These are phyloP conservation scores for Lasiodiplodia sp. DNA, from an alignment of 2,329 filamentous ascomycete species.

Conservation along the genomic window DNA sequence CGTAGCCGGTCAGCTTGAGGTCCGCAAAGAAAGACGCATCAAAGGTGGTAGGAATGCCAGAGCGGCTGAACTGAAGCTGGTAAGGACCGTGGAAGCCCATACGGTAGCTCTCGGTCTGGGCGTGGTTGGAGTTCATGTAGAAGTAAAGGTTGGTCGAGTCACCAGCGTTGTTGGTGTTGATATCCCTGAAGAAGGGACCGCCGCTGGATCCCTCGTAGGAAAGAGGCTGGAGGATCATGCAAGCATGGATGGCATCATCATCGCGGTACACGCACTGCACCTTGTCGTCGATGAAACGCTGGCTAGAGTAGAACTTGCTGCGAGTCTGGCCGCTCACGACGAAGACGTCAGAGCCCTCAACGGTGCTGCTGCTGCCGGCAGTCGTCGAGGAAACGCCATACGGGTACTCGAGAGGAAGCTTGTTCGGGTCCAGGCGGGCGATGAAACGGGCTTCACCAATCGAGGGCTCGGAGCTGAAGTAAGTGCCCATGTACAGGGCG, in stretches of 20 bases:
- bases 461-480: constrained; percentile 59
- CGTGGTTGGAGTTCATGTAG: constrained; percentile 65
- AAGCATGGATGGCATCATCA: constrained; percentile 60
- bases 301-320: constrained; percentile 73
- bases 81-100: constrained; percentile 73
- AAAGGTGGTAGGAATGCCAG: constrained; percentile 57
- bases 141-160: constrained; percentile 67
- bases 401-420: constrained; percentile 46
- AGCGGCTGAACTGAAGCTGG: constrained; percentile 66
- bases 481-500: constrained; percentile 62
- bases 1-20: constrained; percentile 65
- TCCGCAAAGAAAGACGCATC: constrained; percentile 68
- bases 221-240: constrained; percentile 61
- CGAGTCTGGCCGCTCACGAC: constrained; percentile 68
- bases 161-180: constrained; percentile 70
- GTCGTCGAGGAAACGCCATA: constrained; percentile 61
- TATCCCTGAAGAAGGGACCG: constrained; percentile 70
- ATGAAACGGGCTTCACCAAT: constrained; percentile 68
- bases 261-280: constrained; percentile 67
- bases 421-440: constrained; percentile 62
- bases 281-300: constrained; percentile 73
- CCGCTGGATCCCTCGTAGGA: constrained; percentile 69
- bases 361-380: constrained; percentile 53
- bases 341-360: constrained; percentile 64
- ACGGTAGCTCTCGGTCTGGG: constrained; percentile 67